Base-by-base conservation (phyloP, 306 rosid genomes). In the Heteromeles arbutifolia region DNA sequence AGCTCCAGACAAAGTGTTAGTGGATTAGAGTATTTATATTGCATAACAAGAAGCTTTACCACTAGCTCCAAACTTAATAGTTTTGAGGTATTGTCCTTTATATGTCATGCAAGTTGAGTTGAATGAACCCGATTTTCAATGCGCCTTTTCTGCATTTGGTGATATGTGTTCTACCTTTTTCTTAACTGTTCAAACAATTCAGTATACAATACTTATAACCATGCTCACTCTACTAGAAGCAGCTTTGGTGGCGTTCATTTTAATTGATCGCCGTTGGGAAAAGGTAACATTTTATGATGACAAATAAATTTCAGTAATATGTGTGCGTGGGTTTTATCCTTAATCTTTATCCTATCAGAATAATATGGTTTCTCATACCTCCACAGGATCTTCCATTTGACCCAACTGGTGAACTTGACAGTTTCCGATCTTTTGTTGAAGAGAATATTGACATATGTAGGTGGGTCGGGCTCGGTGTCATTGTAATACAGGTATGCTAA, bases 321-420 rank as follows among this genome's bases (percentile, higher is more conserved):
- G 19, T 64, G 37, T 70, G 78, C 56, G 24, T 65, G 15, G 37
- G 45, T 74, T 73, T 72, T 67, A 22, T 61, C 73, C n/a, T 48
- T 5, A 19, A 7, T 77, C 45, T 17, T 77, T 82, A 66, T 54
- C 66, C 63, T 24, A 67, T 58, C 52, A 29, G 62, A 65, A 32
- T 53, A 26, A 52, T 28, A 70, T 70, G 74, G 73, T 48, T 22
- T 32, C 74, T 87, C 52, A 64, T 83, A n/a, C 52, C 73, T 82
- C 61, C 73, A 77, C 82, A 96, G 99, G 97, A 92, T 85, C 69
- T 96, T 82, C 99, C 99, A 32, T 29, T 79, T 21, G 97, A 96
- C 83, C 91, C 98, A 11, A 96, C 98, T 6, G 98, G 98, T 50
- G 86, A 89, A 79, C 86, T 95, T 67, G 86, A 88, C 4, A 81